Base-by-base conservation (phyloP, 768 basidiomycete species). In the Termitomyces sp. region DNA sequence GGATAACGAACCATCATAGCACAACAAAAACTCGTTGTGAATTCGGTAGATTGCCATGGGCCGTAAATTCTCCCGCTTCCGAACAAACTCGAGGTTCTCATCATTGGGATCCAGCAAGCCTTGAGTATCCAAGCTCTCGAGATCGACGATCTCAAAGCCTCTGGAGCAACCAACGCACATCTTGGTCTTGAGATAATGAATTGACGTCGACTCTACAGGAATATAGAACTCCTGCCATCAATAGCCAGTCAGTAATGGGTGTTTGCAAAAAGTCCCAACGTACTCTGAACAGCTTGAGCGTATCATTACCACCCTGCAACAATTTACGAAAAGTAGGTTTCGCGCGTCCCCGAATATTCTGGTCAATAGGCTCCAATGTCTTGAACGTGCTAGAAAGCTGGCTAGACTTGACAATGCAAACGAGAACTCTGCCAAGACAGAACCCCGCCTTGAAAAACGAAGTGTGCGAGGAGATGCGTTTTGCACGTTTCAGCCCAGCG, bases 1-100 rank as follows among this genome's bases (percentile, higher is more conserved):
- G n/a, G n/a, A n/a, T n/a, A n/a, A 78, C 85, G 70, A 63, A 96
- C 96, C 95, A 73, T 98, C 97, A 75, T 98, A 99, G 72, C 97
- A 99, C 39, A 99, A 77, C 55, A 99, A 75, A 76, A 99, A 98
- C 71, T 98, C 96, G 67, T 94, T 96, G 66, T 94, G 93, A 58
- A 98, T 92, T 57, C 97, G 86, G 73, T 96, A 99, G 62, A 99
- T 97, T 6, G 97, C 94, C 81, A 98, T 92, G 5, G 97, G 97
- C 50, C 89, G 81, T 48, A 96, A 80, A 70, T 89, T 92, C 71
- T 96, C 94, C 61, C 89, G 79, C 75, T 90, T 94, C 65, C 93
- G 82, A 36, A 98, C 94, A 77, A 99, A 98, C 64, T 98, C 96
- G 40, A 99, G 83, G 15, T 89, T 89, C 61, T 86, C 84, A 70